A percentile compares a stretch with the other conserved stretches of the same genome.
phyloP scores from a whole-genome alignment of 768 basidiomycete species.

The Glaciozyma antarctica region DNA sequence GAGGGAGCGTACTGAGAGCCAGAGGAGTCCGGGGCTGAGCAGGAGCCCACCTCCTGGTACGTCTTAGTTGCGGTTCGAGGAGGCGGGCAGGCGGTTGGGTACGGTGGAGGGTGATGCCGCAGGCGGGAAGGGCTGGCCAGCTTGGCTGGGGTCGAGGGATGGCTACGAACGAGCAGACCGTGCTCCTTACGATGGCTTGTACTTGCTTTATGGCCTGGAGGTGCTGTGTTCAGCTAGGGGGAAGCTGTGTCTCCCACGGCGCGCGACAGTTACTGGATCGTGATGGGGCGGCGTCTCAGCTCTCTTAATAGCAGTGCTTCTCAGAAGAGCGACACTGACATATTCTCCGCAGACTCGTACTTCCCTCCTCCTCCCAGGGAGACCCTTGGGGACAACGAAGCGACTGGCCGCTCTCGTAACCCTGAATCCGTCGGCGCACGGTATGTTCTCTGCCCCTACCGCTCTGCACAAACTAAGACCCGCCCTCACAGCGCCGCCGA shows the following conservation, averaged over 20 bases:
- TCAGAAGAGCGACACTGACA: too few species aligned
- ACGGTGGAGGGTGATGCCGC: neutral
- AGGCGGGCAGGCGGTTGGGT: too few species aligned
- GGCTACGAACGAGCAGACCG: neutral
- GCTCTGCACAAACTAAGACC: too few species aligned
- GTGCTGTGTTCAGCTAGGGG: too few species aligned
- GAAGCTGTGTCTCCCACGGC: too few species aligned
- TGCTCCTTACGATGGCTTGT: too few species aligned
- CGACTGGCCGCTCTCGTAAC: slow-evolving; percentile 10
- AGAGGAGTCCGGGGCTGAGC: neutral
- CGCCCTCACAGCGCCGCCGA: slow-evolving; percentile 6
- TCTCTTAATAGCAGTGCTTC: too few species aligned
- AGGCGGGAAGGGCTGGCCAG: neutral
- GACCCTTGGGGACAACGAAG: slow-evolving; percentile 11
- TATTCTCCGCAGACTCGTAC: slow-evolving; percentile 18
- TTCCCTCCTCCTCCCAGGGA: slow-evolving; percentile 20
- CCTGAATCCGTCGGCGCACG: slow-evolving; percentile 18
- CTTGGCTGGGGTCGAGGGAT: neutral
- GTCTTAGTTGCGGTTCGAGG: neutral
- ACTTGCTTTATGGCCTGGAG: too few species aligned
- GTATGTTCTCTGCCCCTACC: slow-evolving; percentile 8
- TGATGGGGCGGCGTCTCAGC: too few species aligned
- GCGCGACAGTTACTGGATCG: too few species aligned
- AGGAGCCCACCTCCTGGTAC: slow-evolving; percentile 1
- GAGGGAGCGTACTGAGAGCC: too few species aligned